phyloP scores from a whole-genome alignment of 129 eudicot species.

The Calendula officinalis region DNA sequence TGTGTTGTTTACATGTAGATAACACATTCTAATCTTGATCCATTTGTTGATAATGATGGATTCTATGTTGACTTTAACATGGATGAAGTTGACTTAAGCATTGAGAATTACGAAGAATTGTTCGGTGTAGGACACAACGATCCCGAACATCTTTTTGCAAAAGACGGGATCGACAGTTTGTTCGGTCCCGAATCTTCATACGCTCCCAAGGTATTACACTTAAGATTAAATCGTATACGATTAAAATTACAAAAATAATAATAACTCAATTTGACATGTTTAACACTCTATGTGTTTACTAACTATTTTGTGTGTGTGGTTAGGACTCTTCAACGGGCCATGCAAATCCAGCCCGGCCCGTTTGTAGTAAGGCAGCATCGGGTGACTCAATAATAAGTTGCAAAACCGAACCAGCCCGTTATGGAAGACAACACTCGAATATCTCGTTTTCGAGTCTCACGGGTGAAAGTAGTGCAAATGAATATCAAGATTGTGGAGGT shows the following conservation, averaged over 20 bases:
- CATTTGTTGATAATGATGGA: slow-evolving; percentile 36
- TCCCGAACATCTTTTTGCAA: slow-evolving; percentile 42
- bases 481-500: slow-evolving; percentile 48
- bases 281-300: not conserved
- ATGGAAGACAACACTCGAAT: slow-evolving; percentile 40
- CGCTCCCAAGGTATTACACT: slow-evolving; percentile 33
- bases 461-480: slow-evolving; percentile 41
- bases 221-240: not conserved
- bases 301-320: not conserved
- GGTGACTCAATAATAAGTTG: slow-evolving; percentile 47
- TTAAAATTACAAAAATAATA: not conserved
- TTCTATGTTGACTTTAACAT: slow-evolving; percentile 41
- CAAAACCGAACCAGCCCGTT: slow-evolving; percentile 46
- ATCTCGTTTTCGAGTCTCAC: slow-evolving; percentile 41
- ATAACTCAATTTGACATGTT: not conserved
- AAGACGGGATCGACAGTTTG: slow-evolving; percentile 51
- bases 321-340: slow-evolving; percentile 35
- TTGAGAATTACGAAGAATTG: slow-evolving; percentile 51
- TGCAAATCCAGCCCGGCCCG: slow-evolving; percentile 32
- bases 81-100: slow-evolving; percentile 51
- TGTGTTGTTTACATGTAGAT: slow-evolving; percentile 32
- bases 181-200: slow-evolving; percentile 40
- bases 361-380: slow-evolving; percentile 49
- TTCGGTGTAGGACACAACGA: slow-evolving; percentile 51
- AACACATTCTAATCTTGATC: slow-evolving; percentile 30